phyloP scores from a whole-genome alignment of 2,329 filamentous ascomycete genomes.

The Alternaria sp. region DNA sequence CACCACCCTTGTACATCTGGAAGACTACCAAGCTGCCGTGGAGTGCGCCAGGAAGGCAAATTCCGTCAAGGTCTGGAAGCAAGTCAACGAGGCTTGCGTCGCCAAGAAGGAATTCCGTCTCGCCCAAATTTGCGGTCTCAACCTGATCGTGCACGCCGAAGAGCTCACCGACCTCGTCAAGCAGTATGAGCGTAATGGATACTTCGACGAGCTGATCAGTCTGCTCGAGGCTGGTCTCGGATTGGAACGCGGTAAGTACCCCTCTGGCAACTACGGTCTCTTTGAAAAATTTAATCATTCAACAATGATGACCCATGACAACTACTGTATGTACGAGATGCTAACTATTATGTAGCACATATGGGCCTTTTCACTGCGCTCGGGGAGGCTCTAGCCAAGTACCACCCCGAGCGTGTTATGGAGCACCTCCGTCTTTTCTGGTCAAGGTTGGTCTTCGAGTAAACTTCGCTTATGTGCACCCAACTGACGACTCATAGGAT shows the following conservation, averaged over 20 bases:
- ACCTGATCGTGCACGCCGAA: conserved; percentile 96
- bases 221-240: conserved; percentile 94
- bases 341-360: conserved; percentile 60
- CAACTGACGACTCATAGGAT: conserved; percentile 67
- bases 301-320: background rate
- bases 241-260: conserved; percentile 68
- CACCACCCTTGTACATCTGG: conserved; percentile 94
- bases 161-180: conserved; percentile 91
- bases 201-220: conserved; percentile 97
- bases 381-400: conserved; percentile 90
- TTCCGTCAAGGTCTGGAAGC: conserved; percentile 99
- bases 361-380: conserved; percentile 98
- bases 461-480: background rate
- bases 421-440: conserved; percentile 99
- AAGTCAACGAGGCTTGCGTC: conserved; percentile 95
- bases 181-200: conserved; percentile 95
- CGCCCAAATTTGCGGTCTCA: conserved; percentile 97
- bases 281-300: background rate
- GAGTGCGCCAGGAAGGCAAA: conserved; percentile 98
- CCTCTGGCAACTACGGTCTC: background rate
- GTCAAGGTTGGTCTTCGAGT: conserved; percentile 43
- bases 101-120: conserved; percentile 98
- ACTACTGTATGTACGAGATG: background rate
- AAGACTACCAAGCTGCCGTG: conserved; percentile 95
- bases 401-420: conserved; percentile 95